These are phyloP conservation scores for Camelina laxa DNA, from an alignment of 345 rosid species.

Conservation along the genomic window DNA sequence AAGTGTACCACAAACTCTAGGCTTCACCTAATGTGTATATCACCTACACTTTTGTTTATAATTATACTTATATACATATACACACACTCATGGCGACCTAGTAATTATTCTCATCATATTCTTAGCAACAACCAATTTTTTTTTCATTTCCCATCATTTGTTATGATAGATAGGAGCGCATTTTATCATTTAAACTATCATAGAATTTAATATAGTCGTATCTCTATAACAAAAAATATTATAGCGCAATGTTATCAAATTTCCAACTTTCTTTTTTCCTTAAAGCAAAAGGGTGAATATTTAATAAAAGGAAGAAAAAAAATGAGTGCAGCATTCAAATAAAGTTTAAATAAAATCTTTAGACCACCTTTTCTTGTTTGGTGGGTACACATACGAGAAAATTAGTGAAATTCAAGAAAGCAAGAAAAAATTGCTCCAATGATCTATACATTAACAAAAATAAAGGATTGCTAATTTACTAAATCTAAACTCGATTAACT, in stretches of 20 bases:
- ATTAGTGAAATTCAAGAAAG: conserved; percentile 38
- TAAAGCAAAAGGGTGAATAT: conserved; percentile 41
- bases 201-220: conserved; percentile 8
- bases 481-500: neutral
- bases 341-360: conserved; percentile 41
- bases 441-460: conserved; percentile 18
- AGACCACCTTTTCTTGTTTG: conserved; percentile 43
- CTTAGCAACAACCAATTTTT: neutral
- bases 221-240: neutral
- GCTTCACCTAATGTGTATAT: conserved; percentile 48
- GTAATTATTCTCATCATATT: conserved; percentile 33
- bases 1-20: conserved; percentile 48
- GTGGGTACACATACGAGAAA: conserved; percentile 46
- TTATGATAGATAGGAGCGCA: conserved; percentile 40
- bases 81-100: neutral
- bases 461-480: conserved; percentile 2
- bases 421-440: conserved; percentile 24
- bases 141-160: conserved; percentile 42
- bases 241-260: conserved; percentile 18
- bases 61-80: conserved; percentile 29
- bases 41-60: conserved; percentile 28
- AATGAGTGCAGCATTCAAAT: conserved; percentile 44
- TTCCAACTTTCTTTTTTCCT: conserved; percentile 37
- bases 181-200: conserved; percentile 26
- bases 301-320: conserved; percentile 31